A percentile compares a stretch with the other conserved stretches of the same genome.
These are phyloP conservation scores for Melanogaster broomeanus DNA, from an alignment of 768 basidiomycete species.

Conservation along the genomic window DNA sequence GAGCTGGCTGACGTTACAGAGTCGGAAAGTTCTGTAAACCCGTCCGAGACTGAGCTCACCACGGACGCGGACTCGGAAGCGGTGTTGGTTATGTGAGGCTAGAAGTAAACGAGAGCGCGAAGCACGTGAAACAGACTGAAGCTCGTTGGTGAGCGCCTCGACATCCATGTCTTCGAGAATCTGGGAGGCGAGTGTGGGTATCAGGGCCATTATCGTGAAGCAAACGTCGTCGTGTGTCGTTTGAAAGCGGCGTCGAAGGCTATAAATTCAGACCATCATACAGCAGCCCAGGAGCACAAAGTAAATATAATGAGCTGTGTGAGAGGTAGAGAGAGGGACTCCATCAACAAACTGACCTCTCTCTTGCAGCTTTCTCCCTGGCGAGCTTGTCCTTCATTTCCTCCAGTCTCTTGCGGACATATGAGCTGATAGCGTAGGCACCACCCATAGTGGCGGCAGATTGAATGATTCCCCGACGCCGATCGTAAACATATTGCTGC, in stretches of 20 bases:
- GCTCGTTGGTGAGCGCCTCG: constrained; percentile 62
- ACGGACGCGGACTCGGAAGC: constrained; percentile 38
- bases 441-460: constrained; percentile 57
- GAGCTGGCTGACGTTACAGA: constrained; percentile 43
- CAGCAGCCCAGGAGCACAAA: neutral
- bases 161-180: constrained; percentile 77
- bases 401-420: constrained; percentile 60
- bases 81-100: constrained; percentile 11
- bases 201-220: constrained; percentile 70
- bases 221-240: constrained; percentile 77
- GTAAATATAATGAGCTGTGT: neutral
- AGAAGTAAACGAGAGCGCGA: constrained; percentile 19
- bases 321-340: neutral
- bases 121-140: constrained; percentile 47
- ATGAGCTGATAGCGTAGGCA: constrained; percentile 61
- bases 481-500: constrained; percentile 49
- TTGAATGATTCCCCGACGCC: constrained; percentile 47
- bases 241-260: constrained; percentile 70
- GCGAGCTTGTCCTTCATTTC: constrained; percentile 67
- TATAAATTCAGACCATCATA: constrained; percentile 25
- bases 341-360: constrained; percentile 41
- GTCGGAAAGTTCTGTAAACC: constrained; percentile 37
- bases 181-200: constrained; percentile 66
- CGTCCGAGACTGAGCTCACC: constrained; percentile 40
- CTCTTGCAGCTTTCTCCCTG: constrained; percentile 60